Conservation (phyloP, 306 rosid species). For the Prunus kanzakura region DNA sequence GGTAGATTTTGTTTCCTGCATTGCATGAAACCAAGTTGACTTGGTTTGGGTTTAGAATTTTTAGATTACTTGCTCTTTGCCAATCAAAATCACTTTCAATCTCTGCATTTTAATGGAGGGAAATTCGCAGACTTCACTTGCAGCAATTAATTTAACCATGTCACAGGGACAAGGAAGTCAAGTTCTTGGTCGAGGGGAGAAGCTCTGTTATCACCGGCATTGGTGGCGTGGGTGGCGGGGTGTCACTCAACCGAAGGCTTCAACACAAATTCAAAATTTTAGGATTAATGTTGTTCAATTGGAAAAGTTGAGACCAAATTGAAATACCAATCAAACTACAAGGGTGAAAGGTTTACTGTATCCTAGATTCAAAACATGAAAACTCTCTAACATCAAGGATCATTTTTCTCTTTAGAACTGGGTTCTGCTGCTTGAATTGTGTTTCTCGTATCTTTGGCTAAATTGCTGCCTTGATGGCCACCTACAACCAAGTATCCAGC, state of each 20-base stretch:
- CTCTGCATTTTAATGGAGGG: not conserved
- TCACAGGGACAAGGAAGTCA: not conserved
- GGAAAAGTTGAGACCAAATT: not conserved
- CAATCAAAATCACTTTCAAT: too few relatives aligned
- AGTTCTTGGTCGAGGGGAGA: not conserved
- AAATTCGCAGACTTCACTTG: not conserved
- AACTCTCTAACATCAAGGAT: constrained; percentile 34
- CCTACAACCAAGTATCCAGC: constrained; percentile 44
- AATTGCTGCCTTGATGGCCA: constrained; percentile 52
- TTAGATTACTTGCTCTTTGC: not conserved
- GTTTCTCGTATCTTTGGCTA: constrained; percentile 56
- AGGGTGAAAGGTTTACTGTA: not conserved
- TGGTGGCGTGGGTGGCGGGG: not conserved
- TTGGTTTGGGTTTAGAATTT: too few relatives aligned
- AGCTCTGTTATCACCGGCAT: not conserved
- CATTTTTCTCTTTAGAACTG: constrained; percentile 59
- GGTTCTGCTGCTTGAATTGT: constrained; percentile 52
- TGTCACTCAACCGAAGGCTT: not conserved
- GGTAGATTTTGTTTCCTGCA: too few relatives aligned
- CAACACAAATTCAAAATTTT: not conserved
- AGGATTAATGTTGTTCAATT: not conserved
- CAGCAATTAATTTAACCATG: not conserved
- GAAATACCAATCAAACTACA: not conserved
- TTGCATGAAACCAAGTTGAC: too few relatives aligned
- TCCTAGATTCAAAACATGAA: not conserved